Evolutionary conservation across 768 basidiomycete species (phyloP).

Genomic region (Lentinula guzmanii): DNA sequence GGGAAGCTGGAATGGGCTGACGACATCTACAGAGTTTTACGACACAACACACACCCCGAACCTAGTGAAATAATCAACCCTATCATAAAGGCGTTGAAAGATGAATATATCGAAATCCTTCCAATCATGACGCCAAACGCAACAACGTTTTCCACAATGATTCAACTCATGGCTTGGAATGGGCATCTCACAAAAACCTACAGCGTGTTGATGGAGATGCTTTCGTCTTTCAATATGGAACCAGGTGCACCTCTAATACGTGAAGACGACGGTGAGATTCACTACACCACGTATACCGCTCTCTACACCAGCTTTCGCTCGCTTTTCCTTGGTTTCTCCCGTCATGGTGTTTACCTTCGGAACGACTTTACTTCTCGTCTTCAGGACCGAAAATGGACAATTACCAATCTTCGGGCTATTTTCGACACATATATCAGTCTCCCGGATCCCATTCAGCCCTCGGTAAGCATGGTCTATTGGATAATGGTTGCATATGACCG

Average conservation of each 20-base stretch:
- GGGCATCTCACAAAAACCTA: slow-evolving; percentile 59
- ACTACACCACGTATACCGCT: slow-evolving; percentile 29
- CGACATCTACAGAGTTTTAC: slow-evolving; percentile 59
- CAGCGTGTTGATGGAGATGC: slow-evolving; percentile 61
- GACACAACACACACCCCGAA: slow-evolving; percentile 42
- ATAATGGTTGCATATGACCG: slow-evolving; percentile 59
- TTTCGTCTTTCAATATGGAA: slow-evolving; percentile 37
- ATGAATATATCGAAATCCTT: slow-evolving; percentile 41
- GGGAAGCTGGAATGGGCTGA: slow-evolving; percentile 48
- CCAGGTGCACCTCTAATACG: slow-evolving; percentile 22
- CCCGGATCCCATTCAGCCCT: slow-evolving; percentile 36
- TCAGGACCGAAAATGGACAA: slow-evolving; percentile 43
- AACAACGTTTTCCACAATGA: slow-evolving; percentile 60
- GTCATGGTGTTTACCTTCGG: slow-evolving; percentile 37
- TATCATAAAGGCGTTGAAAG: slow-evolving; percentile 29
- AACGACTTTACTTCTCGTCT: slow-evolving; percentile 6
- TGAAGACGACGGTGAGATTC: slow-evolving; percentile 19
- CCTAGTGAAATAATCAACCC: slow-evolving; percentile 28
- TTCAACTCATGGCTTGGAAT: slow-evolving; percentile 67
- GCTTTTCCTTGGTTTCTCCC: slow-evolving; percentile 70
- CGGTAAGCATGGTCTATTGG: slow-evolving; percentile 53
- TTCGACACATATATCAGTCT: slow-evolving; percentile 61
- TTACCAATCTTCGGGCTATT: slow-evolving; percentile 47
- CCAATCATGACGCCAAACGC: slow-evolving; percentile 42
- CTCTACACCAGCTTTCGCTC: slow-evolving; percentile 57